Evolutionary conservation across 2,329 filamentous ascomycete species (phyloP).

Genomic region (Paraphaeosphaeria sporulosa): DNA sequence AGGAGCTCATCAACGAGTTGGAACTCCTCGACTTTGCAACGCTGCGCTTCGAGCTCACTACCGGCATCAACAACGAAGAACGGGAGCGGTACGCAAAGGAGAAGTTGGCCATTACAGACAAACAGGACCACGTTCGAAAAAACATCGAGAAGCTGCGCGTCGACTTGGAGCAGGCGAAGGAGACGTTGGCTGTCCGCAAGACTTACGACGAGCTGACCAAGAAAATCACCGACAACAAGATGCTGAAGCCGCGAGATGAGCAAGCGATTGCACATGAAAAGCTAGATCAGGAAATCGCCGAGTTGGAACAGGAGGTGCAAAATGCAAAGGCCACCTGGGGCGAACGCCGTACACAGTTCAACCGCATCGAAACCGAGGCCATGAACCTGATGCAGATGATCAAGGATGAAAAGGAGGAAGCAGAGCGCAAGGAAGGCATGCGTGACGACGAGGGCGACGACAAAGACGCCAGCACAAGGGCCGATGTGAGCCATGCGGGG

Average conservation of each 20-base stretch:
- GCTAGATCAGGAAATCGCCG: conserved; percentile 85
- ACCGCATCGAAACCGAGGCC: conserved; percentile 88
- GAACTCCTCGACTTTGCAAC: conserved; percentile 87
- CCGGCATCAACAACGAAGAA: conserved; percentile 82
- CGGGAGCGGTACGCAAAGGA: conserved; percentile 83
- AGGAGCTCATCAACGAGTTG: conserved; percentile 88
- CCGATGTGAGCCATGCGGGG: conserved; percentile 51
- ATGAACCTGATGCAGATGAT: conserved; percentile 84
- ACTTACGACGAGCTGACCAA: conserved; percentile 88
- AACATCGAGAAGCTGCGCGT: conserved; percentile 75
- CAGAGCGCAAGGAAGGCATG: conserved; percentile 80
- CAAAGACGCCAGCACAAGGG: conserved; percentile 48
- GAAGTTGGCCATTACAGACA: conserved; percentile 78
- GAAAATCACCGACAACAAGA: conserved; percentile 81
- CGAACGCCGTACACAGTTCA: conserved; percentile 86
- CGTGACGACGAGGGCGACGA: conserved; percentile 51
- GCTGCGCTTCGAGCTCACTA: conserved; percentile 85
- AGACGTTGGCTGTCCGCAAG: conserved; percentile 78
- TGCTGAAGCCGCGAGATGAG: conserved; percentile 84
- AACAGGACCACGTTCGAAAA: conserved; percentile 78
- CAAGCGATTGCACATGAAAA: conserved; percentile 80
- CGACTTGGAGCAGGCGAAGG: conserved; percentile 72
- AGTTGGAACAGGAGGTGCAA: conserved; percentile 83
- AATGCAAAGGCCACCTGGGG: conserved; percentile 84
- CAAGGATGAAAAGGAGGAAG: conserved; percentile 93